phyloP scores from a whole-genome alignment of 2,329 filamentous ascomycete genomes.

The Nannizziopsis barbatae region DNA sequence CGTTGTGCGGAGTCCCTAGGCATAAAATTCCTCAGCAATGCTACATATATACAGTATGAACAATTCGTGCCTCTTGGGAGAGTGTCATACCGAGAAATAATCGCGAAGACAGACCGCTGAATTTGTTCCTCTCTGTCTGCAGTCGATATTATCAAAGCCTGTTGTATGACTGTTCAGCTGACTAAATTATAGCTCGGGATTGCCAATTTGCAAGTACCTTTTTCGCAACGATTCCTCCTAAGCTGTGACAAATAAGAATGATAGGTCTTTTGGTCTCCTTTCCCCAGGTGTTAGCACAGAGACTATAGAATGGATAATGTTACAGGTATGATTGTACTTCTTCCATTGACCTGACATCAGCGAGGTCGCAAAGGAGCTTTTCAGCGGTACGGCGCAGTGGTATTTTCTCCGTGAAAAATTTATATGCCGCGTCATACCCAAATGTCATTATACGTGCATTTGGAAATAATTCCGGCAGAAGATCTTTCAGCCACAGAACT shows the following conservation, averaged over 20 bases:
- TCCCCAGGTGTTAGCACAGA: neutral
- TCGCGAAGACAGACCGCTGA: slow-evolving; percentile 21
- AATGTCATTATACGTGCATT: slow-evolving; percentile 22
- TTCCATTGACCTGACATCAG: neutral
- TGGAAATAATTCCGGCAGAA: slow-evolving; percentile 20
- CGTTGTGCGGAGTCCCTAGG: slow-evolving; percentile 25
- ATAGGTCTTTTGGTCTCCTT: slow-evolving; percentile 20
- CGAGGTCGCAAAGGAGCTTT: neutral
- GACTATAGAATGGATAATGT: neutral
- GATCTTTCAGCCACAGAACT: slow-evolving; percentile 26
- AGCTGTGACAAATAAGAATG: slow-evolving; percentile 31
- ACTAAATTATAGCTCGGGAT: slow-evolving; percentile 5
- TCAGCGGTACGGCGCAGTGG: neutral
- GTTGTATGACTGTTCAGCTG: slow-evolving; percentile 20
- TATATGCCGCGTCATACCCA: slow-evolving; percentile 20
- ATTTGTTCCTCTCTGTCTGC: neutral
- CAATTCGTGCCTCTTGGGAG: neutral
- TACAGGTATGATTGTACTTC: too few relatives aligned
- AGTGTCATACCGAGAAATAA: slow-evolving; percentile 24
- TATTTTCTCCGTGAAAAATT: slow-evolving; percentile 2
- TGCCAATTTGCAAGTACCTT: slow-evolving; percentile 20
- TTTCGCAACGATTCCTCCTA: slow-evolving; percentile 32
- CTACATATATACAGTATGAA: neutral
- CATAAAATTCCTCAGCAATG: neutral
- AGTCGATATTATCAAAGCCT: neutral